Evolutionary conservation across 306 rosid genomes (phyloP).

Genomic region (Rosa chinensis): DNA sequence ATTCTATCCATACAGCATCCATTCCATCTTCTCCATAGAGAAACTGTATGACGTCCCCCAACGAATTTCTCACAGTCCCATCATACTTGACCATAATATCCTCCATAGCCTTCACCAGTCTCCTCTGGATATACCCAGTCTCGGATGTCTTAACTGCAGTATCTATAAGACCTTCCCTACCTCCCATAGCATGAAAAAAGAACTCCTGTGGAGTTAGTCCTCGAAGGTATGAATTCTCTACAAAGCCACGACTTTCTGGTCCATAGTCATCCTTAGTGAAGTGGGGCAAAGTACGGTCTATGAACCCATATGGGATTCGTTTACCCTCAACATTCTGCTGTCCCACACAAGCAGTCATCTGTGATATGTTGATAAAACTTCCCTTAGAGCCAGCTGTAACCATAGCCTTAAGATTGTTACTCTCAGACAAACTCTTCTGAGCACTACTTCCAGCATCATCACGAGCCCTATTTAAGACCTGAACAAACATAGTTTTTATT

Average conservation of each 20-base stretch:
- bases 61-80: constrained; percentile 95
- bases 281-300: constrained; percentile 94
- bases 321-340: constrained; percentile 99
- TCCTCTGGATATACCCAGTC: constrained; percentile 97
- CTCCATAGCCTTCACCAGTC: constrained; percentile 99
- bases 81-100: constrained; percentile 99
- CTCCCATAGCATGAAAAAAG: constrained; percentile 99
- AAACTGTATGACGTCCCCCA: constrained; percentile 98
- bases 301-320: constrained; percentile 95
- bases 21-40: constrained; percentile 99
- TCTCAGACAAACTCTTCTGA: constrained; percentile 91
- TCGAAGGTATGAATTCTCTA: constrained; percentile 93
- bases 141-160: constrained; percentile 99
- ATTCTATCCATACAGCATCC: constrained; percentile 99
- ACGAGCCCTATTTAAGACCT: constrained; percentile 93
- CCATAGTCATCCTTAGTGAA: constrained; percentile 95
- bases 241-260: constrained; percentile 99
- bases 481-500: constrained; percentile 16
- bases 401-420: constrained; percentile 97
- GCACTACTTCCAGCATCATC: constrained; percentile 99
- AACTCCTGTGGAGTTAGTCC: constrained; percentile 99
- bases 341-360: constrained; percentile 99
- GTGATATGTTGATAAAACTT: constrained; percentile 97
- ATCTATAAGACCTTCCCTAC: constrained; percentile 99
- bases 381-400: constrained; percentile 99